Evolutionary conservation across 2,329 filamentous ascomycete species (phyloP), one percentile per base, ranked within the genome.

Genomic region (Albifimbria verrucaria): DNA sequence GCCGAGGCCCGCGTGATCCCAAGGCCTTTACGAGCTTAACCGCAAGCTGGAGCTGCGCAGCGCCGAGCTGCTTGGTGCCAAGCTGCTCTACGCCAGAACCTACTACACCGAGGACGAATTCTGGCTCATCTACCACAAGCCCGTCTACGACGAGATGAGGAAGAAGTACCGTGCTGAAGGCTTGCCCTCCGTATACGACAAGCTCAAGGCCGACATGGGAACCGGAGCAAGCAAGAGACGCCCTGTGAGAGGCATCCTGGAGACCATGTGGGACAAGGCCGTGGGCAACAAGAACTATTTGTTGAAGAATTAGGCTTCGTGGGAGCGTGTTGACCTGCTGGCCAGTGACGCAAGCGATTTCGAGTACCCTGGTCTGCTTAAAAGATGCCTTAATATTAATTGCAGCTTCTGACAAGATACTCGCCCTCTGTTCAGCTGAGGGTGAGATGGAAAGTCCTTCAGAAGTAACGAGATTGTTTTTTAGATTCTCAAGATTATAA

Each of bases 61-160:
- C 4, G 69, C 70, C 2, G 73, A 78, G 36, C 69, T 81, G 32
- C 72, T 76, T 7, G 80, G 80, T 15, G 77, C 78, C 70, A 81
- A 81, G 63, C 79, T 78, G 72, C 61, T 83, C 7, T 83, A 83
- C 59, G 78, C 79, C 5, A 77, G 81, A 51, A 78, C 77, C 0
- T 82, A 79, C 63, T 80, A 80, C 61, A 73, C 69, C 18, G 74
- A 79, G 59, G 67, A 72, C 2, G 79, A 82, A 51, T 83, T 83
- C 62, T 81, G 78, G 78, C 62, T 68, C 20, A 75, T 78, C 54
- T 82, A 80, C 55, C 72, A 80, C 57, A 69, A 69, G 48, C 56
- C 70, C 22, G 75, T 74, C 71, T 80, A 82, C 56, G 72, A 78
- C 36, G 63, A 59, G 20, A 61, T 82, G 55, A 62, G 79, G 44